These are phyloP conservation scores for Lachnellula subtilissima DNA, from an alignment of 2,329 filamentous ascomycete genomes.

Conservation along the genomic window DNA sequence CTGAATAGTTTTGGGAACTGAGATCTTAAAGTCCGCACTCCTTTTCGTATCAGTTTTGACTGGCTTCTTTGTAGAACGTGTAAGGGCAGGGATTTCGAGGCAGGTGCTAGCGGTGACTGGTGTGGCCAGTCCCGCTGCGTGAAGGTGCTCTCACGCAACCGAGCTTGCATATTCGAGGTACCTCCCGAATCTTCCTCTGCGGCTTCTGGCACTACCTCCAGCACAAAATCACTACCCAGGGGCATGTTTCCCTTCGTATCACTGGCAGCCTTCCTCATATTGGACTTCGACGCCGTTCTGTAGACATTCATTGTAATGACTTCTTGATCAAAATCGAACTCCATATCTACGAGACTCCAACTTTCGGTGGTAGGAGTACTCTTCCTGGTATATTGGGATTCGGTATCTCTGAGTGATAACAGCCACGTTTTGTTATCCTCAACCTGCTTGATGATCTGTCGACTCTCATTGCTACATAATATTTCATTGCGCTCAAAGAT, in stretches of 20 bases:
- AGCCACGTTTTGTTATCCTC: constrained; percentile 1
- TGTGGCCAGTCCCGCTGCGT: too few species aligned
- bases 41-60: not conserved
- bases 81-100: too few species aligned
- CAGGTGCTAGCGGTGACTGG: too few species aligned
- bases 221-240: too few species aligned
- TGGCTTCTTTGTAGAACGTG: not conserved
- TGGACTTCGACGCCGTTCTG: constrained; percentile 1
- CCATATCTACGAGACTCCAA: not conserved
- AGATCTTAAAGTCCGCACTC: not conserved
- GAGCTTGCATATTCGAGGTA: not conserved
- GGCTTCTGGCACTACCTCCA: not conserved
- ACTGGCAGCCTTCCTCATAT: not conserved
- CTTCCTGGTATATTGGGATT: not conserved
- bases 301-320: constrained; percentile 1
- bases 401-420: not conserved
- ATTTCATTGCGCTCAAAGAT: constrained; percentile 3
- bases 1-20: not conserved
- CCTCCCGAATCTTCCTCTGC: not conserved
- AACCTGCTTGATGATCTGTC: not conserved
- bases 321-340: constrained; percentile 5
- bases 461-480: constrained; percentile 1
- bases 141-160: not conserved
- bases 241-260: too few species aligned
- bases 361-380: not conserved